phyloP scores from a whole-genome alignment of 805 yeast genomes.

The Debaryomyces maramus region DNA sequence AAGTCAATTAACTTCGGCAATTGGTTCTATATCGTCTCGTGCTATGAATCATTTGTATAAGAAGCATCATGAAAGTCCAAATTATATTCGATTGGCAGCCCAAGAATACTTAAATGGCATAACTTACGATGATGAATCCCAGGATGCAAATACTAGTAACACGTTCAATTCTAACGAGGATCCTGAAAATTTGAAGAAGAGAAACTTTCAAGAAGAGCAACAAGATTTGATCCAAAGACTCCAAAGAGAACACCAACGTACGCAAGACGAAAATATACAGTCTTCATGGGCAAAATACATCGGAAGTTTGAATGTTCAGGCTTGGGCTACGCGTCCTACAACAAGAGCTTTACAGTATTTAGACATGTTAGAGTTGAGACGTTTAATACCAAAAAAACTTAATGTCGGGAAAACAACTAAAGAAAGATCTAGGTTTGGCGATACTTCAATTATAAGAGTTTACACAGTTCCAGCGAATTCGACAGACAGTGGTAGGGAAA shows the following conservation, averaged over 20 bases:
- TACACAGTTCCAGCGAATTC: slow-evolving; percentile 20
- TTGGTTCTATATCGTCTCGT: slow-evolving; percentile 14
- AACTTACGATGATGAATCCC: slow-evolving; percentile 33
- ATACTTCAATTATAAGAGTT: slow-evolving; percentile 36
- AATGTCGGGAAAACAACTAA: slow-evolving; percentile 4
- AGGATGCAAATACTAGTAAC: not conserved
- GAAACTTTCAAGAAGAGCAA: not conserved
- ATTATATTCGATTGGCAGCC: slow-evolving; percentile 19
- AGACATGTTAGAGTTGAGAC: slow-evolving; percentile 40
- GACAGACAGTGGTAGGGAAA: slow-evolving; percentile 47
- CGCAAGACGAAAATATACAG: not conserved
- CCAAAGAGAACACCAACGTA: not conserved
- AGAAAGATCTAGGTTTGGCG: slow-evolving; percentile 18
- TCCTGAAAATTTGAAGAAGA: not conserved
- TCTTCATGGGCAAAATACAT: slow-evolving; percentile 44
- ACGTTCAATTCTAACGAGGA: too few species aligned
- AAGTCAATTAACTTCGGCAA: slow-evolving; percentile 12
- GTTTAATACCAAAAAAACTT: slow-evolving; percentile 27
- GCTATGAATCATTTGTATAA: slow-evolving; percentile 11
- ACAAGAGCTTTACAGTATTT: slow-evolving; percentile 46
- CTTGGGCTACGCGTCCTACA: slow-evolving; percentile 74
- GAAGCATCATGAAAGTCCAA: slow-evolving; percentile 13
- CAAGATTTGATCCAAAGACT: slow-evolving; percentile 1
- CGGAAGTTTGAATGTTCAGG: slow-evolving; percentile 60
- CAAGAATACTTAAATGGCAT: slow-evolving; percentile 48